These are phyloP conservation scores for Trypanosoma rangeli DNA, from an alignment of 208 protist genomes.

Conservation along the genomic window DNA sequence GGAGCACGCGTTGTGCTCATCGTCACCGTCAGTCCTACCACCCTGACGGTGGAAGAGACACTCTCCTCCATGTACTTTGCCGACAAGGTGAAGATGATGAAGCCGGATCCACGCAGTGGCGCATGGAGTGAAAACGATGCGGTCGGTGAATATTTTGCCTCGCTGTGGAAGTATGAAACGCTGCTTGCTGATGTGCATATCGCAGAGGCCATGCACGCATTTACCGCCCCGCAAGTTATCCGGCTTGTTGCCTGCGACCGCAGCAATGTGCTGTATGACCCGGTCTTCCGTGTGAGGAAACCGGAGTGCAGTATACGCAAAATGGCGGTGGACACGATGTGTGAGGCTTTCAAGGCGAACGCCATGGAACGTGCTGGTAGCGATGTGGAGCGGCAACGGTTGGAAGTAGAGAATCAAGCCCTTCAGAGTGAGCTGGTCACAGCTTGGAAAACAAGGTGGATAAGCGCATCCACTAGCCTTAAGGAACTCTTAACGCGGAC, in stretches of 20 bases:
- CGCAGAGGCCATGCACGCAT: slow-evolving; percentile 19
- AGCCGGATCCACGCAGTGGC: slow-evolving; percentile 38
- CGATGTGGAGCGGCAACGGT: not conserved
- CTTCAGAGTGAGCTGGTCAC: slow-evolving; percentile 6
- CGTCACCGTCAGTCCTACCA: slow-evolving; percentile 78
- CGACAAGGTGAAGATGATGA: slow-evolving; percentile 90
- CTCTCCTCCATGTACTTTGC: slow-evolving; percentile 89
- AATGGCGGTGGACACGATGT: slow-evolving; percentile 34
- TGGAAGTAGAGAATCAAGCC: not conserved
- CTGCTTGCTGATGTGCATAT: slow-evolving; percentile 80
- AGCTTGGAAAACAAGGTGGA: slow-evolving; percentile 15
- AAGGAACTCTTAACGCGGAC: not conserved
- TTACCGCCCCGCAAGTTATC: slow-evolving; percentile 17
- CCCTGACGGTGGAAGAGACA: slow-evolving; percentile 84
- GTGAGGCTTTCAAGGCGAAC: slow-evolving; percentile 26
- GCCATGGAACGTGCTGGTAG: not conserved
- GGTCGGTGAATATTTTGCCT: slow-evolving; percentile 59
- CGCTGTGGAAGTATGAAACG: slow-evolving; percentile 51
- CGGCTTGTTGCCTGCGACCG: slow-evolving; percentile 5
- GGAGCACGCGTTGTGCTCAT: slow-evolving; percentile 85
- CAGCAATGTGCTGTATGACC: slow-evolving; percentile 27
- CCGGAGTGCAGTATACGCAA: slow-evolving; percentile 11
- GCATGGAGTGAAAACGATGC: slow-evolving; percentile 46
- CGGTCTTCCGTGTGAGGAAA: slow-evolving; percentile 6
- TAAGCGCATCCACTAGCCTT: not conserved